Conservation (phyloP, 495 filamentous ascomycete species). For the Parathielavia appendiculata region DNA sequence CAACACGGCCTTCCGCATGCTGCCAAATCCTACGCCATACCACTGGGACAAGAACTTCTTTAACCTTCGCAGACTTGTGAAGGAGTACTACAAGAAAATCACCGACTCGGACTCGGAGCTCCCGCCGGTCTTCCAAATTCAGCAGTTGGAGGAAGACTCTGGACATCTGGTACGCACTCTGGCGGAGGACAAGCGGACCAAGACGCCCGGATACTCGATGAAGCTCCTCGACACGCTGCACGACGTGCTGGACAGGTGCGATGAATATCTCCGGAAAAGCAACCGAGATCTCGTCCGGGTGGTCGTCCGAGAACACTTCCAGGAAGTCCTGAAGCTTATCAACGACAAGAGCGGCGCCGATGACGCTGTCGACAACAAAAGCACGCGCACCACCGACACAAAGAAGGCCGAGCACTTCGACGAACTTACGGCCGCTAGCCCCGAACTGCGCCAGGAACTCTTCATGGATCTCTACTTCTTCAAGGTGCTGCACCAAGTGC, state of each 20-base stretch:
- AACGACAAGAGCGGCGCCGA: constrained; percentile 24
- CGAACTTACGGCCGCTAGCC: constrained; percentile 35
- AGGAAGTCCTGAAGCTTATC: constrained; percentile 34
- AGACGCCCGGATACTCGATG: constrained; percentile 25
- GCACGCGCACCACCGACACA: background rate
- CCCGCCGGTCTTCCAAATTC: background rate
- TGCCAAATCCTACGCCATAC: constrained; percentile 47
- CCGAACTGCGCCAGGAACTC: constrained; percentile 37
- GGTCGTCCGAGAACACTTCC: constrained; percentile 37
- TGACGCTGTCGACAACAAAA: constrained; percentile 10
- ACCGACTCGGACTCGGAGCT: constrained; percentile 14
- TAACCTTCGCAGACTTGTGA: constrained; percentile 32
- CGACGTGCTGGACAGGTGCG: constrained; percentile 31
- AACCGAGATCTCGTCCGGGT: constrained; percentile 29
- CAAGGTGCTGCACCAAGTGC: constrained; percentile 32
- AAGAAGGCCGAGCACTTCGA: constrained; percentile 22
- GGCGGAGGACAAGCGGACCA: constrained; percentile 12
- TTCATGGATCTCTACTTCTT: constrained; percentile 43
- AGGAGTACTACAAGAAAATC: constrained; percentile 29
- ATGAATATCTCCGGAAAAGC: constrained; percentile 24
- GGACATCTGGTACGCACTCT: constrained; percentile 9
- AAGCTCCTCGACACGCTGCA: constrained; percentile 36
- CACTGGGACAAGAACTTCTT: constrained; percentile 44
- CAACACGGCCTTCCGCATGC: constrained; percentile 40
- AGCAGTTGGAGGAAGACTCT: constrained; percentile 17